Evolutionary conservation across 2,329 filamentous ascomycete genomes (phyloP).

Genomic region (Fusarium sp.): DNA sequence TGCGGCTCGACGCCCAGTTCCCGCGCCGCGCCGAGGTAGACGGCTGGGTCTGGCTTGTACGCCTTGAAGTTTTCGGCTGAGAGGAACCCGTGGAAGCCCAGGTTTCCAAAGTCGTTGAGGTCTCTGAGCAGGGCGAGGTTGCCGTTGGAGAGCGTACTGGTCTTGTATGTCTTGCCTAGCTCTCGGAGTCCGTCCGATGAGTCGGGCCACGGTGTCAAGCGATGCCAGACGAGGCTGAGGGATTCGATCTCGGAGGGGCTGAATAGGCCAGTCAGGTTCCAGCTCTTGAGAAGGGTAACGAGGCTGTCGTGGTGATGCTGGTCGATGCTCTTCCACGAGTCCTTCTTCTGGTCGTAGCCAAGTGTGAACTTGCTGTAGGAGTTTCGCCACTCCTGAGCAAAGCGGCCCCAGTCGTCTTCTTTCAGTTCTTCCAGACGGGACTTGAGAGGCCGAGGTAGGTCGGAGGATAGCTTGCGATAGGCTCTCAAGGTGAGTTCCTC

Average conservation of each 20-base stretch:
- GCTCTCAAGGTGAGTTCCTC: slow-evolving; percentile 67
- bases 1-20: slow-evolving; percentile 66
- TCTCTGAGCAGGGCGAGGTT: slow-evolving; percentile 76
- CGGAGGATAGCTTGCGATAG: slow-evolving; percentile 59
- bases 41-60: slow-evolving; percentile 78
- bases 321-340: slow-evolving; percentile 76
- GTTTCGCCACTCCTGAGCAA: slow-evolving; percentile 78
- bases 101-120: slow-evolving; percentile 66
- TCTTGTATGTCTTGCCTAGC: slow-evolving; percentile 64
- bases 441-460: slow-evolving; percentile 60
- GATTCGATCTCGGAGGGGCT: slow-evolving; percentile 70
- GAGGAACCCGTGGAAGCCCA: slow-evolving; percentile 72
- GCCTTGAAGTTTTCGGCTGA: slow-evolving; percentile 77
- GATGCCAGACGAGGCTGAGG: slow-evolving; percentile 79
- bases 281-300: slow-evolving; percentile 65
- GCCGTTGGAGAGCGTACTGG: slow-evolving; percentile 80
- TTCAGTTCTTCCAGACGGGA: slow-evolving; percentile 63
- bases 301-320: slow-evolving; percentile 76
- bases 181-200: slow-evolving; percentile 65
- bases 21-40: slow-evolving; percentile 76
- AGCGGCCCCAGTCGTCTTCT: slow-evolving; percentile 68
- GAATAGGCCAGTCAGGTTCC: slow-evolving; percentile 70
- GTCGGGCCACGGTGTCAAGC: slow-evolving; percentile 77
- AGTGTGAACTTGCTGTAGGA: slow-evolving; percentile 72
- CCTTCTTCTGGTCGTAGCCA: slow-evolving; percentile 59